Conservation (phyloP, 805 yeast genomes). For the Candida koratica region DNA sequence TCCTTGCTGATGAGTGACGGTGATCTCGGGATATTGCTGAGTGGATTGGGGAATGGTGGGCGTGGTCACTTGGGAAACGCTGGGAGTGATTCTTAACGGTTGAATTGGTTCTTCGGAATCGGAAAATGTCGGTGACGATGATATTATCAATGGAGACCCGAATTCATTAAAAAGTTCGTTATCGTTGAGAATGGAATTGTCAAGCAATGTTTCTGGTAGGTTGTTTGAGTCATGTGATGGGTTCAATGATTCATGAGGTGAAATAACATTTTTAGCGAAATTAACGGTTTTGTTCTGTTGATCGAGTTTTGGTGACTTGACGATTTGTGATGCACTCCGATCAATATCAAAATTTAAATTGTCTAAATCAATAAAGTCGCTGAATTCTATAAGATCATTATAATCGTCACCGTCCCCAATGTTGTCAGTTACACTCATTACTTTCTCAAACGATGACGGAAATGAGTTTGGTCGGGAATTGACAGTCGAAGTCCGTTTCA, state of each 20-base stretch:
- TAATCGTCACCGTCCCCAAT: constrained; percentile 5
- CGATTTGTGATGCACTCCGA: neutral
- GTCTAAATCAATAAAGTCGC: constrained; percentile 39
- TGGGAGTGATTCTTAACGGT: constrained; percentile 5
- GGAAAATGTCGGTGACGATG: constrained; percentile 14
- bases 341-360: constrained; percentile 15
- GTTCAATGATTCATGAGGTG: neutral
- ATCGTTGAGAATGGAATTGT: constrained; percentile 2
- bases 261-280: neutral
- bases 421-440: neutral
- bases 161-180: neutral
- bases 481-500: constrained; percentile 23
- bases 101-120: constrained; percentile 15
- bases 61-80: neutral
- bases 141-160: constrained; percentile 13
- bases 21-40: constrained; percentile 11
- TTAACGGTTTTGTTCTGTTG: neutral
- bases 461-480: constrained; percentile 2
- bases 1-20: constrained; percentile 14
- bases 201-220: constrained; percentile 1
- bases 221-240: neutral
- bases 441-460: neutral
- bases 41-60: neutral
- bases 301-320: constrained; percentile 1
- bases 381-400: constrained; percentile 37